These are phyloP conservation scores for Nakataea oryzae DNA, from an alignment of 2,329 filamentous ascomycete genomes.

Conservation along the genomic window DNA sequence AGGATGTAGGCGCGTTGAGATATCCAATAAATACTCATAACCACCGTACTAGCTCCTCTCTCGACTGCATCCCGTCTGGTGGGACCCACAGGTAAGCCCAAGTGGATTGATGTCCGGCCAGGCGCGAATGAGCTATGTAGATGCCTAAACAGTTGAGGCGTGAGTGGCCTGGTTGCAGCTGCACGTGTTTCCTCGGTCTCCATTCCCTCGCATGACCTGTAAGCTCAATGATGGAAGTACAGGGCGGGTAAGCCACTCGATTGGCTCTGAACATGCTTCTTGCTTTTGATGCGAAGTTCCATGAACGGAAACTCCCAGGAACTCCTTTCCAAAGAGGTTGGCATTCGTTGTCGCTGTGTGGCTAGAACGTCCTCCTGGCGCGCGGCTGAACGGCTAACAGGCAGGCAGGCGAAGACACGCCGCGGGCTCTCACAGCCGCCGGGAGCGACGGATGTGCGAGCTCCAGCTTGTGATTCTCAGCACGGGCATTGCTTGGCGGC, in stretches of 20 bases:
- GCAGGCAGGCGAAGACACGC: background rate
- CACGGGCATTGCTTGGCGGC: too few species aligned
- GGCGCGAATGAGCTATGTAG: background rate
- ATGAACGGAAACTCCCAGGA: background rate
- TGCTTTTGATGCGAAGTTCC: background rate
- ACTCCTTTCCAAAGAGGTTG: background rate
- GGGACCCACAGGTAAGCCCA: background rate
- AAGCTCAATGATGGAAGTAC: background rate
- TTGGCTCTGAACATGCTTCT: background rate
- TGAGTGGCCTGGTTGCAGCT: too few species aligned
- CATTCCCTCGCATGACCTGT: background rate
- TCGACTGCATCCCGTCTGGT: background rate
- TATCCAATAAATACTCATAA: background rate
- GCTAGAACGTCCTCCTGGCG: background rate
- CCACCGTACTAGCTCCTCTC: background rate
- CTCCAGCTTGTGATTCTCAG: background rate
- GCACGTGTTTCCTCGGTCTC: background rate
- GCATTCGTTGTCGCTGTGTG: background rate
- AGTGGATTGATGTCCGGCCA: too few species aligned
- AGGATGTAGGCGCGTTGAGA: too few species aligned
- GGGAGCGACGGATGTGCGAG: background rate
- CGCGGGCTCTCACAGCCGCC: background rate
- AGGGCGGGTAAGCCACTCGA: background rate
- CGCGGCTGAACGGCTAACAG: background rate
- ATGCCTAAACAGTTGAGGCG: too few species aligned